phyloP scores from a whole-genome alignment of 225 moss, liverwort and hornwort genomes.

The Ulota crispa region DNA sequence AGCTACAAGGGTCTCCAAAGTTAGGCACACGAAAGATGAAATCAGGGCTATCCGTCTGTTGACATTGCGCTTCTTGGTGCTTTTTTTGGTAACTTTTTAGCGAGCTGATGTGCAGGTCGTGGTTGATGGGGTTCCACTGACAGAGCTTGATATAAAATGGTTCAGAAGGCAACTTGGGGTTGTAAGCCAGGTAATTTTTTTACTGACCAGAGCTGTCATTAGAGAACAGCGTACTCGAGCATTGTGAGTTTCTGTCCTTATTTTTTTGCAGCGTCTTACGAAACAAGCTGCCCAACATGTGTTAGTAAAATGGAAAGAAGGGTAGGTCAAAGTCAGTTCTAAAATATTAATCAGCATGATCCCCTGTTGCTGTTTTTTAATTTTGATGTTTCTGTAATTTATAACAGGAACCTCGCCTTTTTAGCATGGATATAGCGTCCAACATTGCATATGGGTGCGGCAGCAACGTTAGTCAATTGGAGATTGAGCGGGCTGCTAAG shows the following conservation, averaged over 20 bases:
- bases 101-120: conserved; percentile 59
- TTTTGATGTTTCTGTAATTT: neutral
- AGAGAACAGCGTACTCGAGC: neutral
- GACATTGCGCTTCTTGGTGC: neutral
- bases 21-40: neutral
- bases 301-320: neutral
- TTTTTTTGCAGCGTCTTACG: neutral
- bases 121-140: conserved; percentile 90
- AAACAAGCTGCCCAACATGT: neutral
- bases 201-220: neutral
- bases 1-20: conserved; percentile 3
- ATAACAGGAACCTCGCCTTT: conserved; percentile 93
- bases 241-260: neutral
- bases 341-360: neutral
- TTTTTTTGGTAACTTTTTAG: conserved; percentile 16
- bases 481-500: conserved; percentile 83
- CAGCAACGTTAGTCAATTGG: conserved; percentile 44
- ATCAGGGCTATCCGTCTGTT: neutral
- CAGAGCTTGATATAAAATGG: conserved; percentile 85
- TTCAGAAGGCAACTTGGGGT: conserved; percentile 95
- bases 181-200: conserved; percentile 74
- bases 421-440: conserved; percentile 96
- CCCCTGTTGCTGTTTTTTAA: neutral
- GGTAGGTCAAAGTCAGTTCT: neutral
- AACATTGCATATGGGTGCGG: conserved; percentile 88